Percentiles rank a stretch among this genome's conserved stretches.
Conservation (phyloP, 306 rosid species). For the Malus sylvestris region DNA sequence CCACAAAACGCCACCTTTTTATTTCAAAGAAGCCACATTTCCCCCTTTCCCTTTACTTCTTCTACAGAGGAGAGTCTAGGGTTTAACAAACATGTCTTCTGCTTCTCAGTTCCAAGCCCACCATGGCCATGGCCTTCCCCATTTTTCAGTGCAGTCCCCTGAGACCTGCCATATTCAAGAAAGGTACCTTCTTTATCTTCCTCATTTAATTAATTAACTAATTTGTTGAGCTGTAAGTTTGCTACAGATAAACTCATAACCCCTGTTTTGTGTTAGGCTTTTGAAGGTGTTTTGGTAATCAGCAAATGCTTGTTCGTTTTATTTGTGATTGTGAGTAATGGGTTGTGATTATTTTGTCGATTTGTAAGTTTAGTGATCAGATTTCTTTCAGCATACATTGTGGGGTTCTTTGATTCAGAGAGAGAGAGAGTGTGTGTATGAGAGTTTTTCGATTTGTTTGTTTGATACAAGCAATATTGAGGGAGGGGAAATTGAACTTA, state of each 20-base stretch:
- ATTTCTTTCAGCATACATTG: not conserved
- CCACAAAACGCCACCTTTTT: not conserved
- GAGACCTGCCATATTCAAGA: not conserved
- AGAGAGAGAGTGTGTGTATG: not conserved
- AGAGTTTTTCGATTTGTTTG: not conserved
- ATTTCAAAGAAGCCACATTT: not conserved
- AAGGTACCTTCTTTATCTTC: not conserved
- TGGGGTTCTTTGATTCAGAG: not conserved
- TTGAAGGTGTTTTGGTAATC: not conserved
- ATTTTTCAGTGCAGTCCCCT: not conserved
- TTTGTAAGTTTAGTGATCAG: not conserved
- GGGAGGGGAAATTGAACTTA: too few relatives aligned
- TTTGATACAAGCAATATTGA: not conserved
- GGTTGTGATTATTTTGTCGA: constrained; percentile 2
- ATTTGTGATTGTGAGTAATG: not conserved
- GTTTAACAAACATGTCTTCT: not conserved
- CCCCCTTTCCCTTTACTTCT: not conserved
- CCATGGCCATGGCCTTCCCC: not conserved
- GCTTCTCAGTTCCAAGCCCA: not conserved
- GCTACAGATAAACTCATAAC: not conserved
- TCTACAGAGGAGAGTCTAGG: not conserved
- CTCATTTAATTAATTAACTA: not conserved
- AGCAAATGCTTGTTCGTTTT: too few relatives aligned
- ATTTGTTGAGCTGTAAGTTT: not conserved
- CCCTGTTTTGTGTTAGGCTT: not conserved